These are phyloP conservation scores for Aspergillus transmontanensis DNA, from an alignment of 2,329 filamentous ascomycete genomes.

Conservation along the genomic window DNA sequence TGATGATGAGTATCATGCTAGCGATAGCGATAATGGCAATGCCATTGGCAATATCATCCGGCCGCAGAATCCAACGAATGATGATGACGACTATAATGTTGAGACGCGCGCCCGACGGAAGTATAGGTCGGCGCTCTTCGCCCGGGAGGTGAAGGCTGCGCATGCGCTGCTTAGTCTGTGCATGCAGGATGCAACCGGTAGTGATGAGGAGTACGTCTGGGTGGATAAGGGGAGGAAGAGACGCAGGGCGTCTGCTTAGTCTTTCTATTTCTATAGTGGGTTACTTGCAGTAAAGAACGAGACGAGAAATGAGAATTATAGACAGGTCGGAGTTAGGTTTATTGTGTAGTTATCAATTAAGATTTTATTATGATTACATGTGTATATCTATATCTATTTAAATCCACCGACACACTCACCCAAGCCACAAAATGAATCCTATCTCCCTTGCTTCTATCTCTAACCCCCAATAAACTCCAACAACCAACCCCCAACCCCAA, in stretches of 20 bases:
- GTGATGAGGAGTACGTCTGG: slow-evolving; percentile 17
- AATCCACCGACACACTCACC: background rate
- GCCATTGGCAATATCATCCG: slow-evolving; percentile 16
- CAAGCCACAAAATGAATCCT: background rate
- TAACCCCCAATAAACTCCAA: background rate
- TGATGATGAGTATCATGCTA: slow-evolving; percentile 22
- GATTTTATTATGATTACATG: no score
- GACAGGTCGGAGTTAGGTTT: background rate
- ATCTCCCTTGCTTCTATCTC: background rate
- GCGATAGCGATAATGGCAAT: slow-evolving; percentile 26
- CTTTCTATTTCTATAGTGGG: no score
- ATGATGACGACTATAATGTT: background rate
- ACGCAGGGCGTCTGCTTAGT: slow-evolving; percentile 20
- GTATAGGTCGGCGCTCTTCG: slow-evolving; percentile 23
- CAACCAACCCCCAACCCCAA: no score
- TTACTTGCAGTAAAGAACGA: background rate
- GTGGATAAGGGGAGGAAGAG: slow-evolving; percentile 14
- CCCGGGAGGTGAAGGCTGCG: slow-evolving; percentile 39
- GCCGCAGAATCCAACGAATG: background rate
- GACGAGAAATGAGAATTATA: background rate
- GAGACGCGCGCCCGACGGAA: slow-evolving; percentile 12
- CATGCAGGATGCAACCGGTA: slow-evolving; percentile 31
- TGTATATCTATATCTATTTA: background rate
- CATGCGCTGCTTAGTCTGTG: slow-evolving; percentile 40
- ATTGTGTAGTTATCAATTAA: no score